phyloP scores from a whole-genome alignment of 768 basidiomycete genomes.

The Phaffia tasmanica region DNA sequence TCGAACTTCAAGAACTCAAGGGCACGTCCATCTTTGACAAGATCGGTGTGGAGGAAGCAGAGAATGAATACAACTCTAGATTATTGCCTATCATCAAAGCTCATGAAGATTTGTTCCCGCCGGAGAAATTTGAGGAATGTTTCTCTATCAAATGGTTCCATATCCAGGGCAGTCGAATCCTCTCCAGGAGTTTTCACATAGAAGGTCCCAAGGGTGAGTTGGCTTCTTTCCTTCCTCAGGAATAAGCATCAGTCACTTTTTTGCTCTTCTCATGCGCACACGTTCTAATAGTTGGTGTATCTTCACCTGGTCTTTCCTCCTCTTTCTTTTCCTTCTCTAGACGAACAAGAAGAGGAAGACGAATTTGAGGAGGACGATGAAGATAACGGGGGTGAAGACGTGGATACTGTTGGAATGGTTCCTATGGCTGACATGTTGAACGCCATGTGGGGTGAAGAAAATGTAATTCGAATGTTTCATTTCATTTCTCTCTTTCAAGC shows the following conservation, averaged over 20 bases:
- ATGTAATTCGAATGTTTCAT: conserved; percentile 46
- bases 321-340: background rate
- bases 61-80: conserved; percentile 56
- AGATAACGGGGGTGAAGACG: conserved; percentile 49
- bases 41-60: conserved; percentile 72
- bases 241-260: conserved; percentile 32
- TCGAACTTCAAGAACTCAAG: conserved; percentile 59
- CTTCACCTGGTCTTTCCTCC: conserved; percentile 1
- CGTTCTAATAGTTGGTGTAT: conserved; percentile 21
- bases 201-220: conserved; percentile 42
- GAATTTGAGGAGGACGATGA: conserved; percentile 33
- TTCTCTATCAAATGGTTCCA: conserved; percentile 72
- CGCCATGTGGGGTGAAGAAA: conserved; percentile 70
- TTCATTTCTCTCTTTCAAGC: background rate
- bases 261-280: conserved; percentile 33
- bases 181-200: conserved; percentile 84
- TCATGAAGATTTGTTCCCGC: conserved; percentile 45
- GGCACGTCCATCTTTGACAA: conserved; percentile 85
- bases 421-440: conserved; percentile 96
- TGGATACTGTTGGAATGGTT: conserved; percentile 72
- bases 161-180: conserved; percentile 76
- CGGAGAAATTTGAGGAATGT: conserved; percentile 38
- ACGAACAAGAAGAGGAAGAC: conserved; percentile 32
- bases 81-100: conserved; percentile 60
- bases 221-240: background rate